Evolutionary conservation across 768 basidiomycete genomes (phyloP).

Genomic region (Lyophyllum atratum): DNA sequence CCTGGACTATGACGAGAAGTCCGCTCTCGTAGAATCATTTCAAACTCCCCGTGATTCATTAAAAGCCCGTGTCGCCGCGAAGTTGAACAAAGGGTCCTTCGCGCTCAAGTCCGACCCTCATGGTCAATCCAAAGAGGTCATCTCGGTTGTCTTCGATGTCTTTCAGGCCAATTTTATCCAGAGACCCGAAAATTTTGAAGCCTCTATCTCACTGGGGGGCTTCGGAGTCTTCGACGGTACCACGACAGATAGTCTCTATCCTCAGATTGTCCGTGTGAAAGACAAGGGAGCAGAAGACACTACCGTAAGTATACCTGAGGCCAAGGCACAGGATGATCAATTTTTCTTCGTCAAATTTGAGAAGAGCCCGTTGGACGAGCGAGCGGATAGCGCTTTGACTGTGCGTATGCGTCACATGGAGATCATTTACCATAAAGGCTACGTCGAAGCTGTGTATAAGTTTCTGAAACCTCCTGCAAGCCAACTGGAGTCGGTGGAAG

Average conservation of each 20-base stretch:
- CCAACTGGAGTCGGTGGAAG: constrained; percentile 94
- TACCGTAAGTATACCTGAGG: constrained; percentile 8
- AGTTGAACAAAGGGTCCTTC: constrained; percentile 87
- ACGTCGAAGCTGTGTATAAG: constrained; percentile 86
- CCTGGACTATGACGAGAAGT: constrained; percentile 90
- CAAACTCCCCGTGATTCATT: constrained; percentile 79
- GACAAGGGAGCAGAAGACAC: constrained; percentile 19
- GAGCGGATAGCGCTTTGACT: constrained; percentile 88
- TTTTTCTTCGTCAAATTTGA: constrained; percentile 95
- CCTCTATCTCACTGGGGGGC: constrained; percentile 79
- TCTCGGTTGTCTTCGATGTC: constrained; percentile 84
- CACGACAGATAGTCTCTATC: constrained; percentile 73
- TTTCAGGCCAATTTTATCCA: constrained; percentile 86
- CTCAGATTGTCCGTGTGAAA: constrained; percentile 84
- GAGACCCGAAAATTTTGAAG: constrained; percentile 85
- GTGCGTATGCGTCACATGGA: constrained; percentile 94
- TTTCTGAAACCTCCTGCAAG: constrained; percentile 95
- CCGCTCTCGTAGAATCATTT: constrained; percentile 67
- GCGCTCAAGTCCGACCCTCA: constrained; percentile 78
- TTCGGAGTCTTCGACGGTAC: constrained; percentile 94
- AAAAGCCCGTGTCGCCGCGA: constrained; percentile 71
- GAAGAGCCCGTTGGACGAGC: constrained; percentile 86
- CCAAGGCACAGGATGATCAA: constrained; percentile 39
- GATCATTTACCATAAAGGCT: constrained; percentile 93
- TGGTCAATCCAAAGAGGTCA: constrained; percentile 62